Base-by-base conservation (phyloP, 2,329 filamentous ascomycete species). In the Ophiostoma angusticollis region DNA sequence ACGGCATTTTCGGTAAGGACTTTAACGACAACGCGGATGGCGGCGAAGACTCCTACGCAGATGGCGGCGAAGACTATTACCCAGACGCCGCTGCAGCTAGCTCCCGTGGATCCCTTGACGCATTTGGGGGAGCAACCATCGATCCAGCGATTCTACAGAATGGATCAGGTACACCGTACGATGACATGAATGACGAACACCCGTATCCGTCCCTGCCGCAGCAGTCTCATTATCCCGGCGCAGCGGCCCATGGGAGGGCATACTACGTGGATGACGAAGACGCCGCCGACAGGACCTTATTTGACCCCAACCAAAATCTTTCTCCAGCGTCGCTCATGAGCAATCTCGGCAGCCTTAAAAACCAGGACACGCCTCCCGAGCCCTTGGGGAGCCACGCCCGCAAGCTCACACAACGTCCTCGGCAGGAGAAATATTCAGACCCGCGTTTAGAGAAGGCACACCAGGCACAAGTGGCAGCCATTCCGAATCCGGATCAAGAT, bases 241-340 rank as follows among this genome's bases (percentile, higher is more conserved):
- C 39, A 3, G 68, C 65, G 53, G 17, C 30, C 6, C 59, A 75
- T 45, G 72, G 72, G 13, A 68, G 73, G 61, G 72, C 70, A 9
- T 76, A 75, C 52, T 77, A 75, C 52, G 74, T 74, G 50, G 65
- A 75, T 41, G 70, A 73, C 47, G 69, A 72, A 43, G 68, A 73
- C 46, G 64, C 63, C 17, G 63, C 67, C 2, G 70, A 75, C 51
- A 70, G 61, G 49, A 76, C 76, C 51, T 52, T 76, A 3, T 77
- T 76, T 42, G 69, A 77, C 45, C 66, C 67, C 8, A 76, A 74
- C 49, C 66, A 74, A 47, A 61, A 62, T 21, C 72, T 71, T 5
- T 57, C 65, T 11, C 58, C 61, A 4, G 65, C 69, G 4, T 54
- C 55, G 9, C 49, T 71, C 38, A 50, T 54, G 24, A 50, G 57